Base-by-base conservation (phyloP, 805 yeast genomes). In the Priceomyces carsonii region DNA sequence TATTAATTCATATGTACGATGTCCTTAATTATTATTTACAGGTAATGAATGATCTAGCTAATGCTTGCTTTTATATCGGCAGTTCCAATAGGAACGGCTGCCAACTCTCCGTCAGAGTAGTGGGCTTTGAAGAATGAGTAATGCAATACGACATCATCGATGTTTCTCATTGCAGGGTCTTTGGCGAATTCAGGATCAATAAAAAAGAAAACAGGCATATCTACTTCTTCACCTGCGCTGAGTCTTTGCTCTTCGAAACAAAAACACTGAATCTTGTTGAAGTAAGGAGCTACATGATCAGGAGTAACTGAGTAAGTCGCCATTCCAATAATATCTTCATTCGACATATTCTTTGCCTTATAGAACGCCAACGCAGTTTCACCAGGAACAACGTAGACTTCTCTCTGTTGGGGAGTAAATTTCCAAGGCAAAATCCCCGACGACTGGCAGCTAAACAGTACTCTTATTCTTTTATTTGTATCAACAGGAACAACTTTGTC, bases 241-340 rank as follows among this genome's bases (percentile, higher is more conserved):
- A 93, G 69, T 60, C 86, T 77, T 61, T 93, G 99, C 59, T 93
- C 99, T 66, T 93, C 99, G 55, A 93, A 93, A 57, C 99, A 93
- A 66, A 93, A 93, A 61, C 99, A 93, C 61, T 93, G 99, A 53
- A 93, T 93, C 63, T 93, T 93, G 67, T 88, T 88, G 69, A 93
- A 93, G 62, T 91, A 93, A 4, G 88, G 96, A 0, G 98, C 95
- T 5, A 93, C 95, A 50, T 87, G 91, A 47, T 93, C 97, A 0
- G 99, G 99, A 0, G 95, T 79, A 32, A 93, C 96, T 4, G 95
- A 84, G 59, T 93, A 93, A 0, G 99, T 93, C 2, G 99, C 99
- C 95, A 93, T 93, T 6, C 99, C 99, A 35, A 93, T 87, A 28
- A 93, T 86, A 57, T 93, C 98, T 50, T 85, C 85, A 40, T 82